Evolutionary conservation across 225 moss, liverwort and hornwort species (phyloP).

Genomic region (Sphagnum tenellum): DNA sequence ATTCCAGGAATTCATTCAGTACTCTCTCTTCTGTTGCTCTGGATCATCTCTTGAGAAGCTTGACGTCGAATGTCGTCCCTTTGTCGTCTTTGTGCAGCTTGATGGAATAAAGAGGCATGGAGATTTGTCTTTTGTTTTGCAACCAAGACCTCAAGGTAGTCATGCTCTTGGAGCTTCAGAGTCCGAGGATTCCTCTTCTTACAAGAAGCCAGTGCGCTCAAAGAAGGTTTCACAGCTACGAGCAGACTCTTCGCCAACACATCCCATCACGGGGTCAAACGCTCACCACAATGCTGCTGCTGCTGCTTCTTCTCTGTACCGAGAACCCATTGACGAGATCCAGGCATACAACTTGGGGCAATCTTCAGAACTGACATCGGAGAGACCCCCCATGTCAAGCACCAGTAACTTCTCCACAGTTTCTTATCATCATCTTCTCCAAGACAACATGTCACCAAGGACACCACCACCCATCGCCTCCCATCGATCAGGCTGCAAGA

Average conservation of each 20-base stretch:
- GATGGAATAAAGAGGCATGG: slow-evolving; percentile 74
- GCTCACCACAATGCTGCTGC: slow-evolving; percentile 6
- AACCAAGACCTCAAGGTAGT: slow-evolving; percentile 51
- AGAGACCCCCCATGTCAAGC: slow-evolving; percentile 1
- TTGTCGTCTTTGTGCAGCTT: slow-evolving; percentile 42
- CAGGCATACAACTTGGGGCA: too few relatives aligned
- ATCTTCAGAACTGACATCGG: too few relatives aligned
- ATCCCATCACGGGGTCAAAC: background rate
- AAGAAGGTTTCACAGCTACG: slow-evolving; percentile 56
- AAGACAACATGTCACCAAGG: slow-evolving; percentile 61
- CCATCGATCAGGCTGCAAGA: slow-evolving; percentile 46
- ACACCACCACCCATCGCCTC: slow-evolving; percentile 74
- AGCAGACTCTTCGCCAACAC: slow-evolving; percentile 15
- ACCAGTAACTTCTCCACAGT: slow-evolving; percentile 12
- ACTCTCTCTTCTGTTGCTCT: too few relatives aligned
- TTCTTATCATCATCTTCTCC: slow-evolving; percentile 1
- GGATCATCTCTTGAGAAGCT: too few relatives aligned
- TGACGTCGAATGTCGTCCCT: background rate
- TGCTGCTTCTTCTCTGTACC: background rate
- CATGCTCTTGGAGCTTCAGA: slow-evolving; percentile 38
- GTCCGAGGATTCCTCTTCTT: slow-evolving; percentile 73
- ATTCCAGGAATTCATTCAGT: too few relatives aligned
- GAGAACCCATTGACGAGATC: too few relatives aligned
- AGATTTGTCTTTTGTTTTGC: slow-evolving; percentile 76
- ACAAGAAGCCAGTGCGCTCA: slow-evolving; percentile 58